These are phyloP conservation scores for Coemansia erecta DNA, from an alignment of 192 early-diverging fungal species.

Conservation along the genomic window DNA sequence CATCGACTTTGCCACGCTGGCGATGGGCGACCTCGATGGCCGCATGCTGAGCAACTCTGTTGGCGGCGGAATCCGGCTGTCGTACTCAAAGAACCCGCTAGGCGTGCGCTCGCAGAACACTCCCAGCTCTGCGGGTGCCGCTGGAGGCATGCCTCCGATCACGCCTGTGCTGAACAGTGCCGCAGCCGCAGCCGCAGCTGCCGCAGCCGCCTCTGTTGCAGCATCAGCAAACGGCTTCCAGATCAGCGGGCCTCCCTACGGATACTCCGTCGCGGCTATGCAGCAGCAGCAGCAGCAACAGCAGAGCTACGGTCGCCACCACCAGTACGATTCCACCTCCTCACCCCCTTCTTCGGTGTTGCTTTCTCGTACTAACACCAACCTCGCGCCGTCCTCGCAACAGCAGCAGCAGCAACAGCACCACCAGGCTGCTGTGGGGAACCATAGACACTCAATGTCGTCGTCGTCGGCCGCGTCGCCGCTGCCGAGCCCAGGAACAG, in stretches of 20 bases:
- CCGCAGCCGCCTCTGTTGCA: slow-evolving; percentile 12
- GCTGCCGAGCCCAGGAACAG: slow-evolving; percentile 35
- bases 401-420: slow-evolving; percentile 8
- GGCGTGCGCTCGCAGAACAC: slow-evolving; percentile 71
- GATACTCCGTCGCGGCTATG: slow-evolving; percentile 23
- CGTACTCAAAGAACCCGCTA: slow-evolving; percentile 95
- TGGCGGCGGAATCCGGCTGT: slow-evolving; percentile 92
- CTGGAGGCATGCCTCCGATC: not conserved
- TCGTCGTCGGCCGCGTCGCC: slow-evolving; percentile 44
- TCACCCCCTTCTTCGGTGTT: slow-evolving; percentile 31
- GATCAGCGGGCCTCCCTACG: slow-evolving; percentile 23
- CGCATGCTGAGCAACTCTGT: slow-evolving; percentile 79
- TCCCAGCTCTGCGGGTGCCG: slow-evolving; percentile 3
- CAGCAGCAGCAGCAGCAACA: slow-evolving; percentile 19
- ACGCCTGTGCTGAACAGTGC: slow-evolving; percentile 24
- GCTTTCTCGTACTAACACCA: slow-evolving; percentile 12
- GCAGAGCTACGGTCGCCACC: slow-evolving; percentile 3
- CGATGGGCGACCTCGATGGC: slow-evolving; percentile 83
- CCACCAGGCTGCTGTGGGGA: slow-evolving; percentile 11
- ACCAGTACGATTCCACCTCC: slow-evolving; percentile 25
- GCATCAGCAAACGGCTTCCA: slow-evolving; percentile 11
- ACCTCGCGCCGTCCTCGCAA: slow-evolving; percentile 4
- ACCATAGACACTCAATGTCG: slow-evolving; percentile 33
- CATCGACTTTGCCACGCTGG: slow-evolving; percentile 86
- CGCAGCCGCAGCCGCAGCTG: slow-evolving; percentile 16